Evolutionary conservation across 106 monocot species (phyloP).

Genomic region (Dendrobium huoshanense): DNA sequence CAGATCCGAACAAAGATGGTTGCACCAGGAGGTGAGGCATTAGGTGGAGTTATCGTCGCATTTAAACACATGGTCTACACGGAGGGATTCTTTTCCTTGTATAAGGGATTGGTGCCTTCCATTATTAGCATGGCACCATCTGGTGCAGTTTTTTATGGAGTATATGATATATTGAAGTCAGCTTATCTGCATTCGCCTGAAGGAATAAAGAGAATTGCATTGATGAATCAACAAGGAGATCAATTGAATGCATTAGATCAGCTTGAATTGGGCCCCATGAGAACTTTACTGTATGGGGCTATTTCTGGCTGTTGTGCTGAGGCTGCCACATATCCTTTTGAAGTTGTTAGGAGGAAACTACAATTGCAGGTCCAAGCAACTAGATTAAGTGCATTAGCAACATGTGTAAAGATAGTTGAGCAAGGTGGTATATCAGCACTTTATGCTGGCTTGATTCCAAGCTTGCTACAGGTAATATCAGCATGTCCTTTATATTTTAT

Average conservation of each 20-base stretch:
- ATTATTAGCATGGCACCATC: slow-evolving; percentile 98
- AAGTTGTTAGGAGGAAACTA: slow-evolving; percentile 78
- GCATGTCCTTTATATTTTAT: neutral
- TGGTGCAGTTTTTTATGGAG: slow-evolving; percentile 95
- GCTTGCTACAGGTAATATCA: slow-evolving; percentile 78
- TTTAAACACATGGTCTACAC: slow-evolving; percentile 76
- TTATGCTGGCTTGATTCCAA: slow-evolving; percentile 89
- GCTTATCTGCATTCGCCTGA: slow-evolving; percentile 81
- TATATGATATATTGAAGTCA: slow-evolving; percentile 90
- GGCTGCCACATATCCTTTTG: slow-evolving; percentile 95
- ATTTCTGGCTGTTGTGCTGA: slow-evolving; percentile 95
- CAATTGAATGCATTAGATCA: slow-evolving; percentile 74
- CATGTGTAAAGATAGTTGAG: slow-evolving; percentile 66
- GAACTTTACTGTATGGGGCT: slow-evolving; percentile 90
- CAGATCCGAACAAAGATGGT: slow-evolving; percentile 95
- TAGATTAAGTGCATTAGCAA: slow-evolving; percentile 71
- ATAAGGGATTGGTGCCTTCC: slow-evolving; percentile 85
- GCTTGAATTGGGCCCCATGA: slow-evolving; percentile 61
- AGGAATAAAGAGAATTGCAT: slow-evolving; percentile 47
- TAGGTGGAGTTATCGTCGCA: slow-evolving; percentile 84
- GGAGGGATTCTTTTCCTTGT: slow-evolving; percentile 92
- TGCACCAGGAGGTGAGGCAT: slow-evolving; percentile 91
- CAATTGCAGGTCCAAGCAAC: slow-evolving; percentile 85
- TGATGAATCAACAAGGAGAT: slow-evolving; percentile 49
- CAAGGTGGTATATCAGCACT: slow-evolving; percentile 82